These are phyloP conservation scores for Actinomortierella wolfii DNA, from an alignment of 371 early-diverging fungal genomes.

Conservation along the genomic window DNA sequence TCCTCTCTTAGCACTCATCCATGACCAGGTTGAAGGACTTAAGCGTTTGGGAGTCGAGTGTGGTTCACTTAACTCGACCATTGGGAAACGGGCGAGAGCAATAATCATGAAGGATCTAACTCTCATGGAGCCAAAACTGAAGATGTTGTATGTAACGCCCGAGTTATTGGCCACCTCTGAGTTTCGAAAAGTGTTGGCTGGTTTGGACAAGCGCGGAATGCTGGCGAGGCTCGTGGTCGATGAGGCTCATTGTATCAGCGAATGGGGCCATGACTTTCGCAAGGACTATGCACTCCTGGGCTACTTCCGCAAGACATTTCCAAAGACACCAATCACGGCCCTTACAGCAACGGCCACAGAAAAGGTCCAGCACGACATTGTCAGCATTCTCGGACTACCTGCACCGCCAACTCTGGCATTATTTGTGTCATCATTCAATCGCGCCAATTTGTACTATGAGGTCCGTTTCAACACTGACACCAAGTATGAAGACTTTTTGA, in stretches of 20 bases:
- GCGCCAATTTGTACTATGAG: constrained; percentile 36
- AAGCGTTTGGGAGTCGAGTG: constrained; percentile 67
- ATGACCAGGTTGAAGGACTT: constrained; percentile 82
- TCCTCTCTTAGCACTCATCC: constrained; percentile 85
- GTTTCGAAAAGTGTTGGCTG: constrained; percentile 53
- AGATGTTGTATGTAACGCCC: constrained; percentile 87
- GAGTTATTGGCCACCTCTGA: constrained; percentile 80
- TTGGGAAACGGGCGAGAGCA: constrained; percentile 49
- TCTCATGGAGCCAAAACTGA: constrained; percentile 23
- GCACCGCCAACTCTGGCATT: constrained; percentile 11
- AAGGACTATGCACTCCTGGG: constrained; percentile 39
- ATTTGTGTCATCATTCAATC: constrained; percentile 34
- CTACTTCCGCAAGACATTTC: constrained; percentile 56
- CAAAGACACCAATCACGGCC: constrained; percentile 79
- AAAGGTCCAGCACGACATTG: constrained; percentile 67
- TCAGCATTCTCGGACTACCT: constrained; percentile 54
- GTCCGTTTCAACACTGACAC: constrained; percentile 24
- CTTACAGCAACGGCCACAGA: constrained; percentile 90
- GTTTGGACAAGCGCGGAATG: constrained; percentile 50
- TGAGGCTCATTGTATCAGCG: constrained; percentile 57
- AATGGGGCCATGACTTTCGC: constrained; percentile 54
- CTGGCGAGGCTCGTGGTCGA: constrained; percentile 84
- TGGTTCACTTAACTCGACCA: constrained; percentile 63
- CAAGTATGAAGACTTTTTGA: constrained; percentile 27
- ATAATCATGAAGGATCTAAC: constrained; percentile 15